Conservation (phyloP, 2,329 filamentous ascomycete species). For the Aspergillus tanneri region DNA sequence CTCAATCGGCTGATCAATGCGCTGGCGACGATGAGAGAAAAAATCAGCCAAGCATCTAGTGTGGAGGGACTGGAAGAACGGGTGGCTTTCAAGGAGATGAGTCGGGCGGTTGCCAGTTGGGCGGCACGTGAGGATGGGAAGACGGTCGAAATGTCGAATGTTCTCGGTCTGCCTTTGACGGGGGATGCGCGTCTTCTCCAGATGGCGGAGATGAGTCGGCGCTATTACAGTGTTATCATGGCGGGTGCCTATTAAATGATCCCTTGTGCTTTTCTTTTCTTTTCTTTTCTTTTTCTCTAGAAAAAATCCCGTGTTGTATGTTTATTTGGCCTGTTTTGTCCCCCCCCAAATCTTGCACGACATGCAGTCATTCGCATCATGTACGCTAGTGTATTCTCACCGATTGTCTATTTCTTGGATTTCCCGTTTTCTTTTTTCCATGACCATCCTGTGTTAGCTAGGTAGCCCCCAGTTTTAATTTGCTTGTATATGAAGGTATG, state of each 20-base stretch:
- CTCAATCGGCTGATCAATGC: slow-evolving; percentile 50
- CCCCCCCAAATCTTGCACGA: background rate
- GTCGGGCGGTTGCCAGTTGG: slow-evolving; percentile 66
- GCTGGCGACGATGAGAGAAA: slow-evolving; percentile 43
- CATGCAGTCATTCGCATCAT: too few relatives aligned
- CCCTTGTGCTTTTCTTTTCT: slow-evolving; percentile 8
- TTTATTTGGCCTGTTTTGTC: background rate
- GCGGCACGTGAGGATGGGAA: slow-evolving; percentile 61
- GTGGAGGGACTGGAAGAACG: slow-evolving; percentile 56
- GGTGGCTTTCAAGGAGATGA: slow-evolving; percentile 81
- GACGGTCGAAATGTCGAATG: slow-evolving; percentile 38
- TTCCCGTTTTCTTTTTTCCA: background rate
- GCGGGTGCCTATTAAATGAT: slow-evolving; percentile 41
- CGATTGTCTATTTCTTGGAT: background rate
- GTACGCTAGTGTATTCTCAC: too few relatives aligned
- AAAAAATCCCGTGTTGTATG: background rate
- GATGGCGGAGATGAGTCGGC: slow-evolving; percentile 66
- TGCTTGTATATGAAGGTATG: background rate
- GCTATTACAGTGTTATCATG: slow-evolving; percentile 67
- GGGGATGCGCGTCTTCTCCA: slow-evolving; percentile 71
- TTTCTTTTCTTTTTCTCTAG: slow-evolving; percentile 1
- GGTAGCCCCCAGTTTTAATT: background rate
- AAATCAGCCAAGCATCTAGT: slow-evolving; percentile 51
- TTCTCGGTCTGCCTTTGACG: slow-evolving; percentile 55
- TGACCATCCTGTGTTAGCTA: too few relatives aligned